Evolutionary conservation across 805 yeast genomes (phyloP).

Genomic region (Maudiozyma bulderi): DNA sequence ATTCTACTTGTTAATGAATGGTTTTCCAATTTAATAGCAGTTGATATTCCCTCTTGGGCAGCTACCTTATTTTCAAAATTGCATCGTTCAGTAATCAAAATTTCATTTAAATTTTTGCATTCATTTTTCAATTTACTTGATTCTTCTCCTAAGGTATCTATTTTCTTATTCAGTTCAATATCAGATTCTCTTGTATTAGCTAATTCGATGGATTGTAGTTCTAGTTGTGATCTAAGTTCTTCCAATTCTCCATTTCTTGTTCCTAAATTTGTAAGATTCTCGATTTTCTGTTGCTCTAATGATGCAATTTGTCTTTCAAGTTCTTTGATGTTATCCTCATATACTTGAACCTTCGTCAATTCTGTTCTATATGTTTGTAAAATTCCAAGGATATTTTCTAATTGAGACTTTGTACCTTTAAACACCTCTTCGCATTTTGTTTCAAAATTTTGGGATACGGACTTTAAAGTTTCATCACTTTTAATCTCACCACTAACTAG

Average conservation of each 20-base stretch:
- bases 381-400: not conserved
- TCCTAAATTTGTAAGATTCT: constrained; percentile 16
- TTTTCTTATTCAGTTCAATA: constrained; percentile 8
- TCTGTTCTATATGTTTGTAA: constrained; percentile 6
- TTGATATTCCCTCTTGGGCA: constrained; percentile 29
- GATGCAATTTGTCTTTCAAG: constrained; percentile 15
- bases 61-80: constrained; percentile 30
- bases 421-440: not conserved
- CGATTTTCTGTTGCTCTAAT: constrained; percentile 18
- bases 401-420: not conserved
- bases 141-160: constrained; percentile 5
- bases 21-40: constrained; percentile 24
- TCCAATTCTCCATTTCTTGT: constrained; percentile 22
- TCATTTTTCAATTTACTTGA: constrained; percentile 5
- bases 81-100: constrained; percentile 13
- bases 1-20: constrained; percentile 17
- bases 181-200: constrained; percentile 6
- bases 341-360: constrained; percentile 8
- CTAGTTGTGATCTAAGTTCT: constrained; percentile 7
- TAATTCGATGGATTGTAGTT: constrained; percentile 7
- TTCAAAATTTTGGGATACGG: not conserved
- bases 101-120: constrained; percentile 10
- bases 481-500: not conserved
- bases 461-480: not conserved
- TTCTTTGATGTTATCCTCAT: constrained; percentile 12